phyloP scores from a whole-genome alignment of 2,329 filamentous ascomycete species.

The Aspergillus ruber region DNA sequence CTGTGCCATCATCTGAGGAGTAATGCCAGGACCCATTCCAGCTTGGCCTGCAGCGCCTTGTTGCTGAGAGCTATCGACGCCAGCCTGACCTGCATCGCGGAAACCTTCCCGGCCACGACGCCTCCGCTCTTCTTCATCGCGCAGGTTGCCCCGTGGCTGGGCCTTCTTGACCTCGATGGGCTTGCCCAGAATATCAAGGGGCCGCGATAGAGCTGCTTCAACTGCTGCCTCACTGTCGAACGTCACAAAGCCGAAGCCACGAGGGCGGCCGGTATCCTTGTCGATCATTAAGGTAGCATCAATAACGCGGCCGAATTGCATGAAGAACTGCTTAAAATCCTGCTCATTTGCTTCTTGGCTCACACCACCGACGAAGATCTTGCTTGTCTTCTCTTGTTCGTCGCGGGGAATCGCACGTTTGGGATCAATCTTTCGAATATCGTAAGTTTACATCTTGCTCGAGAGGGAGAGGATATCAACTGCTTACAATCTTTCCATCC shows the following conservation, averaged over 20 bases:
- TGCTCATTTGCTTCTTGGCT: constrained; percentile 95
- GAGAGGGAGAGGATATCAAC: constrained; percentile 5
- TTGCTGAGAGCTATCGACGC: constrained; percentile 37
- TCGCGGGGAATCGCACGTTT: constrained; percentile 96
- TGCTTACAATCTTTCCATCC: constrained; percentile 90
- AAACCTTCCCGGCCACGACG: constrained; percentile 36
- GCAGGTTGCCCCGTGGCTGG: constrained; percentile 87
- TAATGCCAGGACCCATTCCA: constrained; percentile 60
- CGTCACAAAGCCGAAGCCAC: constrained; percentile 96
- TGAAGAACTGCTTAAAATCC: constrained; percentile 95
- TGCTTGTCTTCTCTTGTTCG: constrained; percentile 96
- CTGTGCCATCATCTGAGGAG: constrained; percentile 93
- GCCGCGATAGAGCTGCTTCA: constrained; percentile 76
- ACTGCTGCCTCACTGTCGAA: constrained; percentile 95
- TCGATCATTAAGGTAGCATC: constrained; percentile 99
- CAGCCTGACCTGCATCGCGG: constrained; percentile 33
- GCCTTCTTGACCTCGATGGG: constrained; percentile 98
- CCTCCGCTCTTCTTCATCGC: constrained; percentile 74
- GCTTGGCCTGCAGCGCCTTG: constrained; percentile 40
- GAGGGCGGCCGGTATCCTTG: constrained; percentile 94
- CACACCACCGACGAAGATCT: constrained; percentile 97
- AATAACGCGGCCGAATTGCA: constrained; percentile 89
- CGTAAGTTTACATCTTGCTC: constrained; percentile 16
- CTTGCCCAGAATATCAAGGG: constrained; percentile 89
- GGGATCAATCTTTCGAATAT: constrained; percentile 71